Evolutionary conservation across 2,329 filamentous ascomycete species (phyloP).

Genomic region (Penicillium italicum): DNA sequence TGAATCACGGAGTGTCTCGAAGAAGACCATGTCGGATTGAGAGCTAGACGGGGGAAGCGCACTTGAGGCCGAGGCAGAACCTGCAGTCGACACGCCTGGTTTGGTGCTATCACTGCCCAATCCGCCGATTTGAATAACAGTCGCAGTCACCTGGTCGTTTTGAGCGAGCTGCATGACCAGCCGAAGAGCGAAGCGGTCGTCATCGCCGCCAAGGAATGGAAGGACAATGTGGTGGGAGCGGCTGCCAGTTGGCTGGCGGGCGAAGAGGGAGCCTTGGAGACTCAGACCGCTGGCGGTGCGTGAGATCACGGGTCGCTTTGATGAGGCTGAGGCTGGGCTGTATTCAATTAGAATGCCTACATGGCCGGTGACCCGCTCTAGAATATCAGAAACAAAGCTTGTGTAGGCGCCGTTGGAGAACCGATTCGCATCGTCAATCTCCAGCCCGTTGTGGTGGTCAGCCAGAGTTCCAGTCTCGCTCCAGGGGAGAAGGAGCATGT

Average conservation of each 20-base stretch:
- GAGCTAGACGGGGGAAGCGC: background rate
- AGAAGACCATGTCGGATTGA: slow-evolving; percentile 52
- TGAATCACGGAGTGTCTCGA: slow-evolving; percentile 55
- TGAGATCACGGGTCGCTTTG: slow-evolving; percentile 26
- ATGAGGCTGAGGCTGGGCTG: slow-evolving; percentile 50
- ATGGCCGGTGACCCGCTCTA: slow-evolving; percentile 62
- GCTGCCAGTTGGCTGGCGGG: slow-evolving; percentile 55
- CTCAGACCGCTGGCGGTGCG: slow-evolving; percentile 57
- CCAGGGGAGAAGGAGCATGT: slow-evolving; percentile 84
- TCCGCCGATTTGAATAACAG: slow-evolving; percentile 60
- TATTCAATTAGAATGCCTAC: slow-evolving; percentile 78
- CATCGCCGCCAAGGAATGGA: slow-evolving; percentile 77
- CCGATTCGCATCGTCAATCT: slow-evolving; percentile 52
- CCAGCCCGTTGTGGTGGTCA: slow-evolving; percentile 57
- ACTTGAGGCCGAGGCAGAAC: slow-evolving; percentile 3
- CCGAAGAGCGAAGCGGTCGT: slow-evolving; percentile 75
- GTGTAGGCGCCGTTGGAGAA: slow-evolving; percentile 64
- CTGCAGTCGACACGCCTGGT: slow-evolving; percentile 10
- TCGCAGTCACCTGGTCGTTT: slow-evolving; percentile 74
- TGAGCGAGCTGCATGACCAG: slow-evolving; percentile 80
- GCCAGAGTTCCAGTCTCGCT: slow-evolving; percentile 73
- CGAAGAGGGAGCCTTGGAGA: slow-evolving; percentile 57
- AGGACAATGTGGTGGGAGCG: slow-evolving; percentile 80
- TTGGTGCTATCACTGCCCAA: background rate
- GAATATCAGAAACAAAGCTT: slow-evolving; percentile 66